Percentiles rank a stretch among this genome's conserved stretches.
These are phyloP conservation scores for Geotrichum ghanense DNA, from an alignment of 805 yeast genomes.

Conservation along the genomic window DNA sequence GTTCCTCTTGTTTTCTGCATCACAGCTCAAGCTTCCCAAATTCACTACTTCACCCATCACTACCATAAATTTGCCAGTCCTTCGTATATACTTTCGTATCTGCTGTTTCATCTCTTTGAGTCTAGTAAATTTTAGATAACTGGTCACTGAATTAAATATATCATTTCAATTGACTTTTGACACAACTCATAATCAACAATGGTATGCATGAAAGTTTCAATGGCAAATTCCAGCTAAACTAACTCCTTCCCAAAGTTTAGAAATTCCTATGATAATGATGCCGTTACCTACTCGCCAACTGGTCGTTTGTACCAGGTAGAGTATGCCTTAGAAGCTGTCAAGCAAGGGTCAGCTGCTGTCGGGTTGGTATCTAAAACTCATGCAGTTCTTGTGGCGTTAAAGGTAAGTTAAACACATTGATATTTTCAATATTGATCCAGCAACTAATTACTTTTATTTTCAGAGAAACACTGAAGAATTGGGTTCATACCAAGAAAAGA, in stretches of 20 bases:
- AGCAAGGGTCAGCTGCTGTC: constrained; percentile 95
- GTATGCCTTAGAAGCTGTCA: constrained; percentile 88
- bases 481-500: constrained; percentile 92
- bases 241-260: constrained; percentile 47
- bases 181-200: neutral
- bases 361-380: constrained; percentile 80
- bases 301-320: constrained; percentile 85
- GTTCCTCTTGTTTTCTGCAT: neutral
- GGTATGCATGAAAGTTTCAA: neutral
- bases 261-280: constrained; percentile 97
- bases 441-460: neutral
- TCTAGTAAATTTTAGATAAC: too few species aligned
- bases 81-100: too few species aligned
- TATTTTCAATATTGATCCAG: constrained; percentile 43
- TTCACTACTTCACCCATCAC: neutral
- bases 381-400: constrained; percentile 87
- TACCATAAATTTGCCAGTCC: neutral
- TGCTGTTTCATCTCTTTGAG: too few species aligned
- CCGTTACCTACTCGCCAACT: constrained; percentile 94
- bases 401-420: constrained; percentile 32
- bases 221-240: neutral
- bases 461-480: constrained; percentile 89
- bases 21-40: neutral
- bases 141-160: too few species aligned
- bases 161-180: too few species aligned